These are phyloP conservation scores for Hyaloperonospora arabidopsidis DNA, from an alignment of 352 stramenopile species.

Conservation along the genomic window DNA sequence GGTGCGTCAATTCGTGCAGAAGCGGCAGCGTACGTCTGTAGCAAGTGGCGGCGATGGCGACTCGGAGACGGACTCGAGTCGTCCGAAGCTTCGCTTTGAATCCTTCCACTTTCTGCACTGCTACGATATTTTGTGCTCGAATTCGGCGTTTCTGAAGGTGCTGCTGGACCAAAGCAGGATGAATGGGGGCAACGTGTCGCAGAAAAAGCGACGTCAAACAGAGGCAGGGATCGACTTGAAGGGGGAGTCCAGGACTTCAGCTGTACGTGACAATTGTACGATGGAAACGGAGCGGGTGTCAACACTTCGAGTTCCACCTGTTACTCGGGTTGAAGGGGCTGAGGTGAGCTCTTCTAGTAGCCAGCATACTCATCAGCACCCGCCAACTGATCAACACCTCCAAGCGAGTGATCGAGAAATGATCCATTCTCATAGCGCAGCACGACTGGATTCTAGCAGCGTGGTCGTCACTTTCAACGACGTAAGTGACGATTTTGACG, in stretches of 20 bases:
- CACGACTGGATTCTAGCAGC: slow-evolving; percentile 2
- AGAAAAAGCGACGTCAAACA: slow-evolving; percentile 15
- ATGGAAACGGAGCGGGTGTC: slow-evolving; percentile 12
- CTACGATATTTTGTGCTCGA: slow-evolving; percentile 24
- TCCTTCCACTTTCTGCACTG: slow-evolving; percentile 31
- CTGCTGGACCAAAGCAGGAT: slow-evolving; percentile 11
- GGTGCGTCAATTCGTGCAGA: slow-evolving; percentile 20
- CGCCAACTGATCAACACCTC: slow-evolving; percentile 3
- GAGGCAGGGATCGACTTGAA: slow-evolving; percentile 4
- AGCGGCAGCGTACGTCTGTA: slow-evolving; percentile 12
- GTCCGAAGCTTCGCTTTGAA: slow-evolving; percentile 26
- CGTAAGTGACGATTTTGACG: slow-evolving; percentile 5
- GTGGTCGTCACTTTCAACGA: slow-evolving; percentile 21
- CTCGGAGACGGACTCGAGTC: slow-evolving; percentile 14
- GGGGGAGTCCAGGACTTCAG: slow-evolving; percentile 17
- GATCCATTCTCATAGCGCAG: background rate
- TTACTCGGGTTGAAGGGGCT: background rate
- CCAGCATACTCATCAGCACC: slow-evolving; percentile 2
- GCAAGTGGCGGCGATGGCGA: slow-evolving; percentile 2
- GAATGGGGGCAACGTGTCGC: background rate
- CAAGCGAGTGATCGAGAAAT: background rate
- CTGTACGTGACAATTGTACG: slow-evolving; percentile 13
- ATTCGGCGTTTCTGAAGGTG: slow-evolving; percentile 12
- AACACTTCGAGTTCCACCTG: slow-evolving; percentile 1
- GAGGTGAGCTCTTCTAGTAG: slow-evolving; percentile 14